A percentile compares a stretch with the other conserved stretches of the same genome.
phyloP scores from a whole-genome alignment of 2,329 filamentous ascomycete genomes.

The Lasiodiplodia citricola region DNA sequence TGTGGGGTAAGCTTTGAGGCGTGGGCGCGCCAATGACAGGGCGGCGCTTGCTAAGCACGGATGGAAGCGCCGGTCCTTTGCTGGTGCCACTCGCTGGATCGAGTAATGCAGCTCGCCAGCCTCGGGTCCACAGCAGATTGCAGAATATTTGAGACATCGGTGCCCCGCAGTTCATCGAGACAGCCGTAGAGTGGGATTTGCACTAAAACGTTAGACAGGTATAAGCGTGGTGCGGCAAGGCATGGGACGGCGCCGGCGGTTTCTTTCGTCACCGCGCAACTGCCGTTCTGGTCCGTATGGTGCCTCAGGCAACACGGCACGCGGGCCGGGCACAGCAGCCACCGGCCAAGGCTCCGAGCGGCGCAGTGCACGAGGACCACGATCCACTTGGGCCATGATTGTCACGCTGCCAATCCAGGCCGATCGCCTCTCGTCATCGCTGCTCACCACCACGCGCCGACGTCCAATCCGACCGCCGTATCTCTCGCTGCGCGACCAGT shows the following conservation, averaged over 20 bases:
- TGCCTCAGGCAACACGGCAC: conserved; percentile 15
- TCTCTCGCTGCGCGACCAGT: conserved; percentile 7
- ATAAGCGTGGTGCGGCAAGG: neutral
- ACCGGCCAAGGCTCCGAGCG: conserved; percentile 14
- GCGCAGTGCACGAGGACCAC: conserved; percentile 16
- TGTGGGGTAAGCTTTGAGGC: conserved; percentile 20
- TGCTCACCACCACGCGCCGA: conserved; percentile 18
- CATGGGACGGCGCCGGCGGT: neutral
- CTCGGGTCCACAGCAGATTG: neutral
- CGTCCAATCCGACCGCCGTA: neutral
- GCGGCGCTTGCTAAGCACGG: conserved; percentile 24
- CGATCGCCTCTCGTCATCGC: conserved; percentile 23
- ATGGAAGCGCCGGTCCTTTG: neutral
- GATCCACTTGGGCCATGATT: conserved; percentile 19
- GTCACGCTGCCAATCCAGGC: conserved; percentile 23
- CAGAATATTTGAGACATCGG: no score
- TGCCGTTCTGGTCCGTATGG: neutral
- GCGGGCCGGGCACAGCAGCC: conserved; percentile 2
- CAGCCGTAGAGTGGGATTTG: no score
- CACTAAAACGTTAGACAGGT: no score
- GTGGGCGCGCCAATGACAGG: conserved; percentile 15
- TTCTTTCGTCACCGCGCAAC: neutral
- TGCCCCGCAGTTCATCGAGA: no score
- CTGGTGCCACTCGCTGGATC: neutral
- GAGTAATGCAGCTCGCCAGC: conserved; percentile 6